Evolutionary conservation across 345 rosid species (phyloP).

Genomic region (Heritiera littoralis): DNA sequence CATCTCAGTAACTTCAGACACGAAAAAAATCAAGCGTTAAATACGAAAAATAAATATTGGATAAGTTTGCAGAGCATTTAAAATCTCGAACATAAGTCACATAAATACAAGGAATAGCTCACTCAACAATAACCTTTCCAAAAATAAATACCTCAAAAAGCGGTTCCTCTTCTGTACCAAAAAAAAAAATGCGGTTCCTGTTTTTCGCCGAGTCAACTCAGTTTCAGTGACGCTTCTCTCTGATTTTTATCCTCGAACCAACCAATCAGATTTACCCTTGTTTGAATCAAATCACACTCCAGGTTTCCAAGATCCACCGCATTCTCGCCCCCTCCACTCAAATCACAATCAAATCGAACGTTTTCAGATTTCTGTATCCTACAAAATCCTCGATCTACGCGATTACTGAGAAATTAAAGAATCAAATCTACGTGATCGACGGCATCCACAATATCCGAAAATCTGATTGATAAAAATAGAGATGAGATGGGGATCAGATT

Average conservation of each 20-base stretch:
- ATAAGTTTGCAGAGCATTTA: not conserved
- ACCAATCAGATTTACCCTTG: not conserved
- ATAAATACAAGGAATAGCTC: not conserved
- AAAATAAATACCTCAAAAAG: constrained; percentile 5
- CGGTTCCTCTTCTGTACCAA: not conserved
- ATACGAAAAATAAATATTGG: not conserved
- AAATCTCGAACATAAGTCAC: not conserved
- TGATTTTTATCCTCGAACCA: not conserved
- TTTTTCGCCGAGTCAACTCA: constrained; percentile 26
- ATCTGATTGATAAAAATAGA: constrained; percentile 20
- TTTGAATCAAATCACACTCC: constrained; percentile 22
- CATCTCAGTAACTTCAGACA: constrained; percentile 39
- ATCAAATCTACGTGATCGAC: constrained; percentile 12
- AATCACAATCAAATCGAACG: constrained; percentile 34
- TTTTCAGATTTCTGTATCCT: not conserved
- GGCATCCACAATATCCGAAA: constrained; percentile 12
- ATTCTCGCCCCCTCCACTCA: constrained; percentile 23
- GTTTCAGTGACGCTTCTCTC: constrained; percentile 15
- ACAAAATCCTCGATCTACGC: constrained; percentile 4
- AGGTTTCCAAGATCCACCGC: constrained; percentile 36
- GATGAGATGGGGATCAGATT: not conserved
- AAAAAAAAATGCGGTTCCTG: not conserved
- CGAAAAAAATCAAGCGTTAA: not conserved
- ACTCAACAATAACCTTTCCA: not conserved
- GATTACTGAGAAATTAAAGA: constrained; percentile 18